phyloP scores from a whole-genome alignment of 352 stramenopile species.

The Globisporangium okanoganense region DNA sequence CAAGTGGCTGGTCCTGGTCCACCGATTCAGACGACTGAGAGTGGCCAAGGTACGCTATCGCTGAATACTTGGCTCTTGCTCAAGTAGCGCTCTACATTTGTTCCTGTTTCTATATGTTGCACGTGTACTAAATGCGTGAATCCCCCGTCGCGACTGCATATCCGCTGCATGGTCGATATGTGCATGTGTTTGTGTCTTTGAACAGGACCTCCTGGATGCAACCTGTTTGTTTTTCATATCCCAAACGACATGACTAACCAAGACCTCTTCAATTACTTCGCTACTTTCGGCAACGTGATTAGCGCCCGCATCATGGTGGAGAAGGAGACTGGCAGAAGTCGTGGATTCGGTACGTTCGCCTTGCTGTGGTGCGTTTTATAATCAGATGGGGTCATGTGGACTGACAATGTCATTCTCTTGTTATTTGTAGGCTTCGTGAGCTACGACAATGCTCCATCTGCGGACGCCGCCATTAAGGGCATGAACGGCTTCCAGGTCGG shows the following conservation, averaged over 20 bases:
- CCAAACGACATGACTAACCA: conserved; percentile 97
- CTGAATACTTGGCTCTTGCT: neutral
- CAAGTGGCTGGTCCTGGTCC: conserved; percentile 80
- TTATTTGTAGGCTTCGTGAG: conserved; percentile 93
- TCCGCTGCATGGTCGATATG: conserved; percentile 41
- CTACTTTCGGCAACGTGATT: conserved; percentile 94
- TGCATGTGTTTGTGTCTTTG: conserved; percentile 34
- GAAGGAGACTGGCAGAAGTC: conserved; percentile 93
- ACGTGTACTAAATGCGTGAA: conserved; percentile 35
- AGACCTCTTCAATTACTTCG: conserved; percentile 97
- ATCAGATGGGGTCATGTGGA: neutral
- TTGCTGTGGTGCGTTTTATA: conserved; percentile 14
- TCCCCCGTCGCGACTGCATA: conserved; percentile 27
- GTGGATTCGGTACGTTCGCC: conserved; percentile 85
- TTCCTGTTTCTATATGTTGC: conserved; percentile 21
- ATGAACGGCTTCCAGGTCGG: conserved; percentile 96
- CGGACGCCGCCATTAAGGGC: conserved; percentile 91
- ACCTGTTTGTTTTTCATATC: conserved; percentile 99
- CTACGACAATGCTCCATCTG: conserved; percentile 92
- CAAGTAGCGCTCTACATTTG: neutral
- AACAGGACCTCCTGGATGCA: conserved; percentile 92
- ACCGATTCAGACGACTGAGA: conserved; percentile 88
- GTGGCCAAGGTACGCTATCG: conserved; percentile 66
- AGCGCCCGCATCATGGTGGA: conserved; percentile 97
- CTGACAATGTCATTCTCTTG: neutral